Evolutionary conservation across 2,329 filamentous ascomycete species (phyloP), one percentile per base, ranked within the genome.

Genomic region (Cordyceps farinosa): DNA sequence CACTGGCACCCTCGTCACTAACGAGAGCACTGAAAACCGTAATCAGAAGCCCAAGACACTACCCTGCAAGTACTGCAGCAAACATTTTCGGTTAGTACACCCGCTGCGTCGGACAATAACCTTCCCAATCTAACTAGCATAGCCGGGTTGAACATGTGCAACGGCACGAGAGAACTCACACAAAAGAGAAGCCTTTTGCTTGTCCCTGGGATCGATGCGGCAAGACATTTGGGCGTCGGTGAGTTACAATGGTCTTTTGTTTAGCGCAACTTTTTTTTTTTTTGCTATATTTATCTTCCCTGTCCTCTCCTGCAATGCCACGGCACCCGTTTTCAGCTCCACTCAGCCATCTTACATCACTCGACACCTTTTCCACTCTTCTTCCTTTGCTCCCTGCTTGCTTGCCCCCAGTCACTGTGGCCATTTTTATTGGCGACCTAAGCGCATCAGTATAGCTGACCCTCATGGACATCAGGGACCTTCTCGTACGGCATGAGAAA

Each of bases 141-240:
- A 86, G 84, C 73, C 84, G 85, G 69, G 84, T 87, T 68, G 85
- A 87, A 73, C 85, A 87, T 74, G 83, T 87, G 60, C 84, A 87
- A 73, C 79, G 85, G 71, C 85, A 87, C 72, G 84, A 87, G 73
- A 80, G 84, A 66, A 87, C 84, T 40, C 85, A 87, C 74, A 87
- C 85, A 68, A 87, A 87, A 70, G 85, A 87, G 75, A 87, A 87
- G 72, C 85, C 85, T 9, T 87, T 87, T 70, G 79, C 82, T 57
- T 87, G 85, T 68, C 77, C 70, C 66, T 86, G 84, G 82, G 80
- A 80, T 70, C 79, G 82, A 48, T 87, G 85, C 74, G 84, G 84
- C 55, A 87, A 87, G 75, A 85, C 81, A 1, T 87, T 87, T 75
- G 84, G 84, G 70, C 77, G 85, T 76, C 79, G 84, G 84, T 87